Evolutionary conservation across 768 basidiomycete genomes (phyloP), one percentile per base, ranked within the genome.

Genomic region (Cystobasidium tubakii): DNA sequence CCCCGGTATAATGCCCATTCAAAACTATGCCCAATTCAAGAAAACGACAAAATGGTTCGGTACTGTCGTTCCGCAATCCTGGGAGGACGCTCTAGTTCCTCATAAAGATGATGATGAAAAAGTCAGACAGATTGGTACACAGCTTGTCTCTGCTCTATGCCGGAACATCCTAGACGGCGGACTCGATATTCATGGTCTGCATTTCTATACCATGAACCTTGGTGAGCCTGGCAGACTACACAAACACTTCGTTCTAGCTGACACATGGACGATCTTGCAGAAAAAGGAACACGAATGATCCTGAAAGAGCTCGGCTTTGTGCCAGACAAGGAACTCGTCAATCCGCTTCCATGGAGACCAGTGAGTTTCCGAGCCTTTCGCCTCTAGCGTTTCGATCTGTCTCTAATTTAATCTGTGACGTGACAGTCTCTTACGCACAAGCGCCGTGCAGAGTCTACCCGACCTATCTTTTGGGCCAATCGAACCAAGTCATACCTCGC

Each of bases 391-490:
- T 33, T 42, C 21, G 63, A 79, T 33, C 81, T 62, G 42, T 36
- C 44, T 34, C 69, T 43, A n/a, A 71, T 79, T 29, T 81, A 50
- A 55, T 44, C n/a, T n/a, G n/a, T n/a, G n/a, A n/a, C 34, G 31
- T 34, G 64, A 69, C 79, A 92, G 90, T 92, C 88, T 23, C 89
- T 98, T 77, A 98, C 95, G 1, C 92, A 94, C 23, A 91, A 86
- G 79, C 86, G 96, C 73, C 89, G 95, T 63, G 85, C 87, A 76
- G 96, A 99, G 82, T 89, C 86, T 62, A 98, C 95, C 76, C 89
- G 96, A 39, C 96, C 96, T 1, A 98, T 99, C 80, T 98, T 98
- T 84, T 98, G 95, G 94, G 92, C 96, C 15, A 98, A 99, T 83
- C 86, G 95, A 44, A 86, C 92, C 43, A 90, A 93, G 80, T 96